Conservation (phyloP, 345 rosid species). For the Gossypium herbaceum region DNA sequence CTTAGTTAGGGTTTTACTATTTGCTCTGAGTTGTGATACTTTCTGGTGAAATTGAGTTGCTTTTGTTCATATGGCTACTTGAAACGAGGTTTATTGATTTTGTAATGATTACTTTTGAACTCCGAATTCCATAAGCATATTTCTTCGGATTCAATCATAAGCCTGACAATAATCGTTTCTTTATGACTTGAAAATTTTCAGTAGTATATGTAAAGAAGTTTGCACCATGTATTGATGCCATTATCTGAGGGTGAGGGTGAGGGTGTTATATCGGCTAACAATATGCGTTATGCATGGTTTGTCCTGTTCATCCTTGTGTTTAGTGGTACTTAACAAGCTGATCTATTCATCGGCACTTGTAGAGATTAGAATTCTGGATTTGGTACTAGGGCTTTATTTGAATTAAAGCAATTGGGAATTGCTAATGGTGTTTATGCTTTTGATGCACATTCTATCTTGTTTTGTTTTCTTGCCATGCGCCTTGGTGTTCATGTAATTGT, state of each 20-base stretch:
- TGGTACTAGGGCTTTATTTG: neutral
- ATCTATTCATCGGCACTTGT: neutral
- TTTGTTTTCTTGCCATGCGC: neutral
- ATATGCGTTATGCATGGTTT: neutral
- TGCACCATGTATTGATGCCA: neutral
- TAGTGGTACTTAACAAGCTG: neutral
- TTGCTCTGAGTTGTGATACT: neutral
- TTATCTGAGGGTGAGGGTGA: neutral
- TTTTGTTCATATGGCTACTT: neutral
- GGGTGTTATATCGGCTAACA: neutral
- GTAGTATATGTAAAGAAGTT: neutral
- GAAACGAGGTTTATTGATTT: neutral
- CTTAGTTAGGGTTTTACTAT: conserved; percentile 6
- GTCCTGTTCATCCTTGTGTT: neutral
- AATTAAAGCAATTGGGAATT: neutral
- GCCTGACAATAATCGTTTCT: neutral
- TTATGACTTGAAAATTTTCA: neutral
- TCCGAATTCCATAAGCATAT: neutral
- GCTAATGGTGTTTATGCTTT: neutral
- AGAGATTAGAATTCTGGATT: neutral
- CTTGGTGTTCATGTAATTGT: neutral
- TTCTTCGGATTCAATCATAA: neutral
- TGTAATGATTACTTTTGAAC: neutral
- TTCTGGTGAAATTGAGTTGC: neutral
- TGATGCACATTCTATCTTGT: neutral